Base-by-base conservation (phyloP, 768 basidiomycete genomes). In the Daedaleopsis sinensis region DNA sequence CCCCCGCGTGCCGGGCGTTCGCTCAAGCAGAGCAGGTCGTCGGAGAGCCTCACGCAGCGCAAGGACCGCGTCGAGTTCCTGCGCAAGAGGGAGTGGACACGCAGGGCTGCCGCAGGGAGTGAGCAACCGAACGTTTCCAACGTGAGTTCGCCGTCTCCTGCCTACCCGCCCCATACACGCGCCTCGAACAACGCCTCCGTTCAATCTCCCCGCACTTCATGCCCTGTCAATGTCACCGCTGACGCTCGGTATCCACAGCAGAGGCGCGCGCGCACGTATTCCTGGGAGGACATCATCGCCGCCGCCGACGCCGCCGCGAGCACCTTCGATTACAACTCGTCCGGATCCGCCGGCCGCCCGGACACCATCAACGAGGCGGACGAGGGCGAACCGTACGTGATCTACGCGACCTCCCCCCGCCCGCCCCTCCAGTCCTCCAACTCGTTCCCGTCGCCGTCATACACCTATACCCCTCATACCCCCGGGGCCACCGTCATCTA, bases 31-130 rank as follows among this genome's bases (percentile, higher is more conserved):
- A 68, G 76, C 59, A 72, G 68, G 38, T 84, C 76, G 59, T 54
- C 74, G 36, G 84, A 85, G 71, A 78, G 78, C 1, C 68, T 71
- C 23, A 67, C 76, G 1, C 84, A 86, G 71, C 73, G 82, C 24
- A 75, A 75, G 51, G 80, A 82, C 60, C 82, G 84, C 63, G 73
- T 79, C 59, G 82, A 81, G n/a, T 84, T 85, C 65, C 68, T 82
- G 47, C 79, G 80, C 55, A 77, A 74, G 57, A 75, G 79, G 48
- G 81, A 80, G 61, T 79, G 76, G 62, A 77, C 84, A 1, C 69
- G 74, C 18, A 69, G 77, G 27, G 72, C 77, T 69, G 67, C 77
- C 1, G 73, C 57, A 43, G 37, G 51, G 49, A 53, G 44, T 44
- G 64, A 61, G 56, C 60, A 57, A 24, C 57, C 48, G 19, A 27